A percentile compares a stretch with the other conserved stretches of the same genome.
Conservation (phyloP, 2,329 filamentous ascomycete genomes). For the Polytolypa hystricis region DNA sequence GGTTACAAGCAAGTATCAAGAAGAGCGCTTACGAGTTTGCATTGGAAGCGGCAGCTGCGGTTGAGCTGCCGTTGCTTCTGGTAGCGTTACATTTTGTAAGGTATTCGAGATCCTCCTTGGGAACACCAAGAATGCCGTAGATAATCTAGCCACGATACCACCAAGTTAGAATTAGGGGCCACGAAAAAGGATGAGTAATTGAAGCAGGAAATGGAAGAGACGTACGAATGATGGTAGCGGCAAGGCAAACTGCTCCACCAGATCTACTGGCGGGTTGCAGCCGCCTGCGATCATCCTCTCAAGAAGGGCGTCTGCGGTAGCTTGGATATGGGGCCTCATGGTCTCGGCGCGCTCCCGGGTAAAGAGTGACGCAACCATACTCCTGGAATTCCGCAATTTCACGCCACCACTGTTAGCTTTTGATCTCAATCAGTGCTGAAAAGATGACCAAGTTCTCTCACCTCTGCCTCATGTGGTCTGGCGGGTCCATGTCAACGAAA, state of each 20-base stretch:
- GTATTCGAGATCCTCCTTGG: slow-evolving; percentile 37
- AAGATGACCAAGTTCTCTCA: slow-evolving; percentile 10
- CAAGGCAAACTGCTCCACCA: slow-evolving; percentile 38
- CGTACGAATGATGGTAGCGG: slow-evolving; percentile 39
- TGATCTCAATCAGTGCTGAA: not conserved
- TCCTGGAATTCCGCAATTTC: slow-evolving; percentile 15
- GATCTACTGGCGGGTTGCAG: slow-evolving; percentile 30
- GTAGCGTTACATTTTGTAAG: slow-evolving; percentile 39
- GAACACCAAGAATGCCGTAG: slow-evolving; percentile 41
- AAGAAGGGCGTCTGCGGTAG: slow-evolving; percentile 36
- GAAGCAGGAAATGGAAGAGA: not conserved
- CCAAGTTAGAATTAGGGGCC: not conserved
- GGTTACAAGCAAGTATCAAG: no score
- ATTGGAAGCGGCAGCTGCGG: slow-evolving; percentile 35
- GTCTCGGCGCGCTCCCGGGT: slow-evolving; percentile 27
- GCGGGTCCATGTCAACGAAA: slow-evolving; percentile 43
- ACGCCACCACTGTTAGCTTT: no score
- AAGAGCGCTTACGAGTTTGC: slow-evolving; percentile 30
- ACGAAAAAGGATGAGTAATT: not conserved
- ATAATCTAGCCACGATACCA: slow-evolving; percentile 28
- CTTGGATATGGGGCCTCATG: slow-evolving; percentile 37
- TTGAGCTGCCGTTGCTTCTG: slow-evolving; percentile 38
- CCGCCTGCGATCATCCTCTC: slow-evolving; percentile 31
- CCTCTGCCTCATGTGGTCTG: slow-evolving; percentile 38
- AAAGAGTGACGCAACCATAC: slow-evolving; percentile 39